A percentile compares a stretch with the other conserved stretches of the same genome.
These are phyloP conservation scores for Porodaedalea pini DNA, from an alignment of 1,284 basidiomycete species.

Conservation along the genomic window DNA sequence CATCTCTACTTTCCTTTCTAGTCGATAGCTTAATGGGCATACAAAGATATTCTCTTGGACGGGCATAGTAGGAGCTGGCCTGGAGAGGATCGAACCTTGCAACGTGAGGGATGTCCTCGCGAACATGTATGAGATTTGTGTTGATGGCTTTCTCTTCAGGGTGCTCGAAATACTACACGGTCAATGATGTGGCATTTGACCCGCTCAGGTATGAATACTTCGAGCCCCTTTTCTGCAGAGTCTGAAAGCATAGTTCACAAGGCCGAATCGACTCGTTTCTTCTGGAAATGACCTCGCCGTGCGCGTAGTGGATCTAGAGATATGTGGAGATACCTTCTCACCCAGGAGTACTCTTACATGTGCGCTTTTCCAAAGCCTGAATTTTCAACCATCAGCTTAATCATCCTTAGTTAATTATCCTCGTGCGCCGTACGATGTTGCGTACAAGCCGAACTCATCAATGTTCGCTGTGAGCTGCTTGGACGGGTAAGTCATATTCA, in stretches of 20 bases:
- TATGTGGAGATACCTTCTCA: slow-evolving; percentile 19
- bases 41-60: neutral
- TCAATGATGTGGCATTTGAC: slow-evolving; percentile 34
- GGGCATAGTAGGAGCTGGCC: slow-evolving; percentile 6
- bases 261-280: slow-evolving; percentile 30
- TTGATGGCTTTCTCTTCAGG: neutral
- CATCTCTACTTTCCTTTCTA: neutral
- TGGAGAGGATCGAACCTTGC: neutral
- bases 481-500: slow-evolving; percentile 30
- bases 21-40: neutral
- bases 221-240: neutral
- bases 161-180: slow-evolving; percentile 24
- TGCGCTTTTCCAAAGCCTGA: neutral
- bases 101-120: neutral
- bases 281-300: slow-evolving; percentile 30
- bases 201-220: slow-evolving; percentile 30
- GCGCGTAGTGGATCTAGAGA: slow-evolving; percentile 30
- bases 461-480: slow-evolving; percentile 31
- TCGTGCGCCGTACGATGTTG: slow-evolving; percentile 30
- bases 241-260: slow-evolving; percentile 11
- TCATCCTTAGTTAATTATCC: slow-evolving; percentile 28
- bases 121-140: neutral
- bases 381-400: neutral
- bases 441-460: slow-evolving; percentile 26
- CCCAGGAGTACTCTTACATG: slow-evolving; percentile 3